Evolutionary conservation across 2,329 filamentous ascomycete genomes (phyloP).

Genomic region (Colletotrichum melonis): DNA sequence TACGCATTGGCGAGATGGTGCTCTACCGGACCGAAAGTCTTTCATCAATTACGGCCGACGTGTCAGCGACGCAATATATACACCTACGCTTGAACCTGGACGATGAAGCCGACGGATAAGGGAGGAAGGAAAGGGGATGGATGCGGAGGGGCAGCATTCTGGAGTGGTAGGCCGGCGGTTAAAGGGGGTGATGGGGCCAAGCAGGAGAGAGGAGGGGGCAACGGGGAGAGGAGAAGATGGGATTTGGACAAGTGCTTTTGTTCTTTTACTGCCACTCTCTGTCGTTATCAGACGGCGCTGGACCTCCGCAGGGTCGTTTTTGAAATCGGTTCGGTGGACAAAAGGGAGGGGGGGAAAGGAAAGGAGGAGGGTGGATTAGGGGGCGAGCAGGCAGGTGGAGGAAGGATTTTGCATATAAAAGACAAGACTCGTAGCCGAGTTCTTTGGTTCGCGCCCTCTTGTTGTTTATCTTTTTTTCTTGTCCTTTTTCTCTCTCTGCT

Average conservation of each 20-base stretch:
- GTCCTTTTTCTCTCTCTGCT: neutral
- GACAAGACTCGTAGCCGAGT: slow-evolving; percentile 2
- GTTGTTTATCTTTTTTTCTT: neutral
- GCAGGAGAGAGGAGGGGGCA: no score
- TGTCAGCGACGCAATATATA: neutral
- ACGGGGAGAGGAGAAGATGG: no score
- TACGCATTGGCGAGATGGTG: neutral
- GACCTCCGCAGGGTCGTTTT: neutral
- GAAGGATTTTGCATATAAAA: slow-evolving; percentile 10
- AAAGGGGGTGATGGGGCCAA: no score
- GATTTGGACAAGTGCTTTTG: neutral
- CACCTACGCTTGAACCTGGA: neutral
- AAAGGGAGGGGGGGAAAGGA: neutral
- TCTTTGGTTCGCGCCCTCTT: slow-evolving; percentile 20
- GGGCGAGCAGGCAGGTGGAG: no score
- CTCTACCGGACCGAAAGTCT: neutral
- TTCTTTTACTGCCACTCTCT: neutral
- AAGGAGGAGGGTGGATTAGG: neutral
- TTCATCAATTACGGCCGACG: neutral
- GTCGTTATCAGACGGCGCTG: neutral
- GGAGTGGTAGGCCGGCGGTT: no score
- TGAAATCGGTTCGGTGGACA: neutral
- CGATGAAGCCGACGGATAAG: neutral
- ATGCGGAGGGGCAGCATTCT: neutral
- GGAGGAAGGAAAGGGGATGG: neutral